Base-by-base conservation (phyloP, 2,329 filamentous ascomycete genomes). In the Myriosclerotinia scirpicola region DNA sequence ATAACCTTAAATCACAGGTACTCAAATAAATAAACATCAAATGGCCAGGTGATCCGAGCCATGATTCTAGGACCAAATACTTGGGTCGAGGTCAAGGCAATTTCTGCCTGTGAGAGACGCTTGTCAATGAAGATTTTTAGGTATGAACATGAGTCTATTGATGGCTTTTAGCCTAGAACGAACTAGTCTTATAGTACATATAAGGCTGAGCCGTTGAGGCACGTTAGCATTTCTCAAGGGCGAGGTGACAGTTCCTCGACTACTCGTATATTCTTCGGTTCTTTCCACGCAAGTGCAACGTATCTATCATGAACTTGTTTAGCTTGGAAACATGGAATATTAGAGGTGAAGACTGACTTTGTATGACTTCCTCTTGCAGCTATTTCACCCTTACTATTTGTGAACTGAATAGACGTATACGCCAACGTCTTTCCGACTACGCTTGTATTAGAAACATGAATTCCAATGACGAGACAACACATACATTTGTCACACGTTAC, bases 301-400 rank as follows among this genome's bases (percentile, higher is more conserved):
- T 76, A 77, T 72, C 76, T 77, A 58, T 48, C n/a, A 56, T 54
- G n/a, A 38, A 64, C 38, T 68, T 30, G 44, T 46, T 58, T 44
- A 64, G 53, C 46, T 44, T 36, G n/a, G 17, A 8, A 26, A 14
- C 1, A 30, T 17, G 34, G 26, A 26, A 54, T 40, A 58, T 11
- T 40, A 36, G 11, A 52, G 26, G 9, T 58, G 48, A 50, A 54
- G 14, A 71, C 74, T 74, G 72, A 88, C 87, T 89, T 89, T 17
- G 87, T 89, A 73, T 89, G 87, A 70, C 86, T 89, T 54, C 87
- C 87, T 56, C 87, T 78, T 0, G 87, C 87, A 14, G 85, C 83
- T 5, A 89, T 74, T 54, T 89, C 81, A 7, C 85, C 86, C 68
- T 86, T 83, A 61, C 77, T 77, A 69, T 89, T 88, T 63, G 77